Conservation (phyloP, 2,329 filamentous ascomycete genomes). For the Fusarium tjaetaba region DNA sequence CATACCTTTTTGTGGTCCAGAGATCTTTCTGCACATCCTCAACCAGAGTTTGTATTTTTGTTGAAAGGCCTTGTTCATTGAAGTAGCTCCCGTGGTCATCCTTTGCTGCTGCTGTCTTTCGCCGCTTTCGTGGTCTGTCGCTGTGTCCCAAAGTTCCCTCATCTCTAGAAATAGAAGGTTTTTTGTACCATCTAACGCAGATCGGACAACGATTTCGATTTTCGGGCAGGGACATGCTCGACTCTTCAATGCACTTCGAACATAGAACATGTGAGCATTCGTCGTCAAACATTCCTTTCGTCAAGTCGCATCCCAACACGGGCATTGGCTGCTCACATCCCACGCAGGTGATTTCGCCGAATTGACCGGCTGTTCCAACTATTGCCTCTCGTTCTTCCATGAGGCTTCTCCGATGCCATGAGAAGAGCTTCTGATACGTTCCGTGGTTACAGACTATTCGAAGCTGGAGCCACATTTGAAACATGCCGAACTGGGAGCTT, state of each 20-base stretch:
- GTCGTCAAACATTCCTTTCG: not conserved
- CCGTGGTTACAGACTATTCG: constrained; percentile 11
- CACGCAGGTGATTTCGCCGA: not conserved
- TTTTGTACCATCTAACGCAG: constrained; percentile 4
- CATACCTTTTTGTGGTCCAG: constrained; percentile 4
- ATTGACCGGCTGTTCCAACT: not conserved
- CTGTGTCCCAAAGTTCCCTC: accelerated
- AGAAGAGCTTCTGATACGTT: constrained; percentile 7
- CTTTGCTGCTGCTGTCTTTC: accelerated
- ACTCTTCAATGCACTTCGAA: not conserved
- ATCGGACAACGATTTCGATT: not conserved
- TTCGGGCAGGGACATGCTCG: accelerated
- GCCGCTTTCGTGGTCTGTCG: not conserved
- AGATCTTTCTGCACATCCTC: not conserved
- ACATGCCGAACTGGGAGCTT: constrained; percentile 6
- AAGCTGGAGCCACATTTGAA: constrained; percentile 3
- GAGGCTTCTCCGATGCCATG: not conserved
- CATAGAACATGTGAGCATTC: not conserved
- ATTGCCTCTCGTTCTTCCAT: constrained; percentile 1
- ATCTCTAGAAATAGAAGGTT: accelerated
- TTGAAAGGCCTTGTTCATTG: not conserved
- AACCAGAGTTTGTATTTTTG: not conserved
- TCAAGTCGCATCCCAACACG: not conserved
- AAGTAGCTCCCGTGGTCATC: constrained; percentile 7
- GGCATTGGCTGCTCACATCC: constrained; percentile 4